Conservation (phyloP, 306 rosid genomes). For the Arachis hypogaea region DNA sequence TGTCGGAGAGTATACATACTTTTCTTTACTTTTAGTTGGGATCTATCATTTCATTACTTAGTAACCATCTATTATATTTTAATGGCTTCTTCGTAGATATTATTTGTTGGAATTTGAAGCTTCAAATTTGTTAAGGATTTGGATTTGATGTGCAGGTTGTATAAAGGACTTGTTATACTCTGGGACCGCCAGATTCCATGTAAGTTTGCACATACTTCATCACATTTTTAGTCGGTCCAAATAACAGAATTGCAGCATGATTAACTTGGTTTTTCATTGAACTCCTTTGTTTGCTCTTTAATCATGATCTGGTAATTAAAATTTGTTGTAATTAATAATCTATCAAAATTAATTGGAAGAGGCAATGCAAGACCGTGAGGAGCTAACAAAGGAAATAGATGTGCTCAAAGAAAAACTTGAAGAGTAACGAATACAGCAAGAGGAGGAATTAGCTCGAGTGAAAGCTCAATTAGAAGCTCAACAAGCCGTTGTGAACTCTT, state of each 20-base stretch:
- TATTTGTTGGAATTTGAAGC: too few species aligned
- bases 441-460: too few species aligned
- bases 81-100: background rate
- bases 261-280: background rate
- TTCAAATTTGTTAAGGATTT: slow-evolving; percentile 17
- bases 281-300: background rate
- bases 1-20: slow-evolving; percentile 52
- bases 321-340: too few species aligned
- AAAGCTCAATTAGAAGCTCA: too few species aligned
- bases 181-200: slow-evolving; percentile 97
- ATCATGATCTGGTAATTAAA: too few species aligned
- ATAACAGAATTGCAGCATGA: background rate
- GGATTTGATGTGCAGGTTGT: slow-evolving; percentile 50
- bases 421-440: too few species aligned
- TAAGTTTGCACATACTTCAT: slow-evolving; percentile 42
- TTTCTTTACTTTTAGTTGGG: background rate
- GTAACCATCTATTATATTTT: background rate
- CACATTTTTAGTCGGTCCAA: too few species aligned
- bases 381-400: too few species aligned
- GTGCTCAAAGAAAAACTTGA: too few species aligned
- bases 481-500: too few species aligned
- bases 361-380: too few species aligned
- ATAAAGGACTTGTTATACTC: slow-evolving; percentile 81
- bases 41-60: background rate
- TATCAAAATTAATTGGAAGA: background rate